Conservation (phyloP, 768 basidiomycete species). For the Auricularia sp. region DNA sequence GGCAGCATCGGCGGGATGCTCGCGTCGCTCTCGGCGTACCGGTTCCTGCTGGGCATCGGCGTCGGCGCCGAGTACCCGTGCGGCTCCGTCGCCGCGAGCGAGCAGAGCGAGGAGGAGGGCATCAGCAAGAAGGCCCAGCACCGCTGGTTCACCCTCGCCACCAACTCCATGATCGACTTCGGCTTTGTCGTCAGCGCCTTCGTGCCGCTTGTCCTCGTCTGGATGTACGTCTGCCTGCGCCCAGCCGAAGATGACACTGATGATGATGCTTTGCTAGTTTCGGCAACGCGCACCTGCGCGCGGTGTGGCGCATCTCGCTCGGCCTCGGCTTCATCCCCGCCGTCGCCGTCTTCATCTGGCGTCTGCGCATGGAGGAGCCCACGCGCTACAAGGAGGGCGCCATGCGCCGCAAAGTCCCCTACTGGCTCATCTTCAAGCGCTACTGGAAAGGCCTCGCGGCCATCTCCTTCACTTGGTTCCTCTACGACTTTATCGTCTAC, state of each 20-base stretch:
- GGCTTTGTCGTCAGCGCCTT: slow-evolving; percentile 75
- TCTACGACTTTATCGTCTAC: slow-evolving; percentile 63
- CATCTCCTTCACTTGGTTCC: slow-evolving; percentile 70
- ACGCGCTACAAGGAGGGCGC: slow-evolving; percentile 62
- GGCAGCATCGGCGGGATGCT: slow-evolving; percentile 61
- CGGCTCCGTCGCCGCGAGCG: slow-evolving; percentile 79
- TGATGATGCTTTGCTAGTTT: slow-evolving; percentile 39
- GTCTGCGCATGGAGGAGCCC: slow-evolving; percentile 76
- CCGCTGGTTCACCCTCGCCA: slow-evolving; percentile 79
- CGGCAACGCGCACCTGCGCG: slow-evolving; percentile 67
- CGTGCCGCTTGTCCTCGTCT: slow-evolving; percentile 75
- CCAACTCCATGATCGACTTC: slow-evolving; percentile 81
- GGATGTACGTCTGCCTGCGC: too few relatives aligned
- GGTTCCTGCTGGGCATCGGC: slow-evolving; percentile 86
- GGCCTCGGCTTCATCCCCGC: slow-evolving; percentile 81
- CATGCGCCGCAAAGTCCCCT: slow-evolving; percentile 72
- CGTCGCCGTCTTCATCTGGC: slow-evolving; percentile 74
- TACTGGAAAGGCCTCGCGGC: slow-evolving; percentile 73
- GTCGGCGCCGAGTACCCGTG: slow-evolving; percentile 86
- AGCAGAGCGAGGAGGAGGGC: slow-evolving; percentile 77
- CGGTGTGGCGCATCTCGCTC: slow-evolving; percentile 80
- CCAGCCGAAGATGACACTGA: too few relatives aligned
- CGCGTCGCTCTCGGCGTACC: slow-evolving; percentile 68
- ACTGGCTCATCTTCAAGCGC: slow-evolving; percentile 61
- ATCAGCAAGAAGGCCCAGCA: slow-evolving; percentile 76